A percentile compares a stretch with the other conserved stretches of the same genome.
Conservation (phyloP, 1,139 yeast species). For the Kurtzmaniella quercitrusa region DNA sequence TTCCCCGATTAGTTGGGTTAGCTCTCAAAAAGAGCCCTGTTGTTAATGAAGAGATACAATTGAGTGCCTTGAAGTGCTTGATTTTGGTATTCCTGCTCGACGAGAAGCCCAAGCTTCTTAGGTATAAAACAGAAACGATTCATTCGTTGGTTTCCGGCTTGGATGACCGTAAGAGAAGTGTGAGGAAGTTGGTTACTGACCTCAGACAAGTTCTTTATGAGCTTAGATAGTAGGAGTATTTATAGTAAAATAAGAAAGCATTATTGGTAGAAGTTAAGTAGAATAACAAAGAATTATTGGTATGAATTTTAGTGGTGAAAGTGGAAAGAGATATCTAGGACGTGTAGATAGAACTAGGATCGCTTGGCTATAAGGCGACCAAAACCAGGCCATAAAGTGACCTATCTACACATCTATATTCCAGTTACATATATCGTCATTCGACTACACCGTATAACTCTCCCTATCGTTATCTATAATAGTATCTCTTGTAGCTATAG, state of each 20-base stretch:
- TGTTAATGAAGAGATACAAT: slow-evolving; percentile 45
- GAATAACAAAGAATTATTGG: too few species aligned
- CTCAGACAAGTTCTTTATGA: slow-evolving; percentile 76
- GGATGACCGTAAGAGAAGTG: slow-evolving; percentile 71
- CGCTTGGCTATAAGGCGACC: too few species aligned
- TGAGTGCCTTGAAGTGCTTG: slow-evolving; percentile 54
- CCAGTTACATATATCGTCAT: too few species aligned
- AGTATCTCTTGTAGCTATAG: too few species aligned
- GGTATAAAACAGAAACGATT: slow-evolving; percentile 50
- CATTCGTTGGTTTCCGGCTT: slow-evolving; percentile 46
- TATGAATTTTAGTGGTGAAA: too few species aligned
- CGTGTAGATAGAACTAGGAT: too few species aligned
- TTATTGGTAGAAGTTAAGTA: too few species aligned
- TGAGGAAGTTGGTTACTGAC: slow-evolving; percentile 72
- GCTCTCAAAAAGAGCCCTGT: slow-evolving; percentile 19
- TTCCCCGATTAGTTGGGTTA: slow-evolving; percentile 50
- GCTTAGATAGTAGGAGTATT: slow-evolving; percentile 20
- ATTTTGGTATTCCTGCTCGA: slow-evolving; percentile 37
- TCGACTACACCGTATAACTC: too few species aligned
- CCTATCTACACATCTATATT: too few species aligned
- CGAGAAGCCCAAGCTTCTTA: slow-evolving; percentile 39
- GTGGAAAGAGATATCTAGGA: too few species aligned
- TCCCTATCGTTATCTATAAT: too few species aligned
- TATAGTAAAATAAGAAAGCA: neutral
- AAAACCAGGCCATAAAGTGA: too few species aligned